Evolutionary conservation across 208 protist species (phyloP), one percentile per base, ranked within the genome.

Genomic region (Leishmania tarentolae): DNA sequence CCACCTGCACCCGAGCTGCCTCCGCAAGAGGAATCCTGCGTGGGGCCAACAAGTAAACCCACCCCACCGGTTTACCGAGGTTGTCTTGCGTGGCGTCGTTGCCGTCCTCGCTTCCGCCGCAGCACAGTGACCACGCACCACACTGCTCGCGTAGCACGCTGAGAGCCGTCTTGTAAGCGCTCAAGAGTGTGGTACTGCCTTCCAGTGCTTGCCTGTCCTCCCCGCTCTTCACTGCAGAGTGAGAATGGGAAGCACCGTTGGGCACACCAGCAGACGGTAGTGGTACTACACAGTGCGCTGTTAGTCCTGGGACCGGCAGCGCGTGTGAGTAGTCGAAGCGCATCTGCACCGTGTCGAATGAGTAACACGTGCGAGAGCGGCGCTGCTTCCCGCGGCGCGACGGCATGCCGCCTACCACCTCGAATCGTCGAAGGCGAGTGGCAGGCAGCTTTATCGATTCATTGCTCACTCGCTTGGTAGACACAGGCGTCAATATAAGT

Each of bases 331-430:
- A 90, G 71, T 91, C 87, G 57, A 87, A 93, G 82, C 72, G 52
- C 76, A 79, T 69, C 75, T 72, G 65, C 31, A 63, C 61, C 11
- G 80, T 81, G 63, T 91, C 83, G 76, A 87, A 93, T 57, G 84
- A 86, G 84, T 87, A 84, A 57, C 80, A 83, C 61, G 86, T 84
- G 76, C 90, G 82, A 31, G 85, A 91, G 76, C 88, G 85, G 31
- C 81, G 85, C 84, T 89, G 90, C 71, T 79, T 76, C 1, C 85
- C 87, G 11, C 80, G 83, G 0, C 87, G 83, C 0, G 86, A 74
- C 24, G 90, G 88, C 85, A 94, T 91, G 7, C 90, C 88, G 53
- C 88, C 86, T 0, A 88, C 46, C 57, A 94, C 85, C 31, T 91
- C 88, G 75, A 94, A 88, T 4, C 83, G 75, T 31, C 28, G 13